A percentile compares a stretch with the other conserved stretches of the same genome.
Conservation (phyloP, 2,329 filamentous ascomycete genomes). For the Botryotinia calthae region DNA sequence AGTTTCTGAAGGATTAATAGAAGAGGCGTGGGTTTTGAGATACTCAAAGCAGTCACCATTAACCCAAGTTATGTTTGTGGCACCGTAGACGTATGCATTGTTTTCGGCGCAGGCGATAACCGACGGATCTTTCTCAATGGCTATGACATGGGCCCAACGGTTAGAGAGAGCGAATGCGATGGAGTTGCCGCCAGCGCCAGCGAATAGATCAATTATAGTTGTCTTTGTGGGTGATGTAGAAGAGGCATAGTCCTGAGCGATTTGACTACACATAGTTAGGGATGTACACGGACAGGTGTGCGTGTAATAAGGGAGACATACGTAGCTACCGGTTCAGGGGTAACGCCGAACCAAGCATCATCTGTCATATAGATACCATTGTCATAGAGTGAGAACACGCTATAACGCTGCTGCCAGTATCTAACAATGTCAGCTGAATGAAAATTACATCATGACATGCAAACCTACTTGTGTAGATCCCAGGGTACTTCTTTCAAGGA, state of each 20-base stretch:
- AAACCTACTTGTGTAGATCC: constrained; percentile 76
- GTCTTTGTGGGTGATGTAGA: constrained; percentile 35
- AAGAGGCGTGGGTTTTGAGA: constrained; percentile 25
- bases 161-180: constrained; percentile 87
- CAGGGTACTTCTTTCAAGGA: constrained; percentile 68
- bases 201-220: constrained; percentile 79
- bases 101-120: constrained; percentile 88
- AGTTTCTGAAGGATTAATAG: constrained; percentile 33
- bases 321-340: constrained; percentile 86
- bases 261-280: constrained; percentile 52
- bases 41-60: constrained; percentile 75
- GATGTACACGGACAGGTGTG: background rate
- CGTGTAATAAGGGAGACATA: constrained; percentile 43
- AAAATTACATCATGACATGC: background rate
- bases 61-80: constrained; percentile 79
- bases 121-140: constrained; percentile 78
- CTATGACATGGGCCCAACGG: constrained; percentile 80
- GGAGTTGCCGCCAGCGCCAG: constrained; percentile 86
- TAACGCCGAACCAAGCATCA: constrained; percentile 95
- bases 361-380: constrained; percentile 87
- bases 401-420: constrained; percentile 87
- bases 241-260: constrained; percentile 67
- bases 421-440: constrained; percentile 45
- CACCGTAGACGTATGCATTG: constrained; percentile 84
- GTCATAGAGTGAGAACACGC: constrained; percentile 84